phyloP scores from a whole-genome alignment of 192 early-diverging fungal species.

The Gonapodya sp. region DNA sequence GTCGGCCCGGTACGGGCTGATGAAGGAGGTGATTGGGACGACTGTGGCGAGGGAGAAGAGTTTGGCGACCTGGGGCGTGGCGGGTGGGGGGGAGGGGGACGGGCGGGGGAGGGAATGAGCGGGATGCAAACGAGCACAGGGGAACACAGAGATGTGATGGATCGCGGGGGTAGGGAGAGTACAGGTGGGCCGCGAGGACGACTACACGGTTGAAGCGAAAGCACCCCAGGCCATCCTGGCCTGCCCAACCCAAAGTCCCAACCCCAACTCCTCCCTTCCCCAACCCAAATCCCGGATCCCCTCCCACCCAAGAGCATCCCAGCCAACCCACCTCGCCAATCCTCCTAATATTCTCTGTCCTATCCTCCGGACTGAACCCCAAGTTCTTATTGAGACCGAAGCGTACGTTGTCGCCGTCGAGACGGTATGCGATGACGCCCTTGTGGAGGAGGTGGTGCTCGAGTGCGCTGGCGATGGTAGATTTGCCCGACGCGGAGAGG shows the following conservation, averaged over 20 bases:
- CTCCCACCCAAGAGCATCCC: not conserved
- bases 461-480: constrained; percentile 79
- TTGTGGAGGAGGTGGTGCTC: constrained; percentile 77
- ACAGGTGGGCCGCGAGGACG: no score
- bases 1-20: constrained; percentile 76
- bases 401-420: constrained; percentile 96
- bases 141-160: not conserved
- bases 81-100: not conserved
- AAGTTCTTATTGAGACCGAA: constrained; percentile 94
- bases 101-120: no score
- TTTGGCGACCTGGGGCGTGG: constrained; percentile 56
- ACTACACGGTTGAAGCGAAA: no score
- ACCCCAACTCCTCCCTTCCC: no score
- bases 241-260: constrained; percentile 5
- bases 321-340: constrained; percentile 64
- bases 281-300: no score
- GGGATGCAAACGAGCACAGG: constrained; percentile 11
- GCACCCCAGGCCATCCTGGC: not conserved
- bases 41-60: constrained; percentile 81
- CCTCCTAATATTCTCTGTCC: constrained; percentile 90
- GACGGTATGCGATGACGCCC: constrained; percentile 69
- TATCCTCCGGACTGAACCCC: constrained; percentile 80
- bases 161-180: no score
- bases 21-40: constrained; percentile 81
- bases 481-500: constrained; percentile 89